Conservation (phyloP, 805 yeast species). For the Teunomyces panamensis region DNA sequence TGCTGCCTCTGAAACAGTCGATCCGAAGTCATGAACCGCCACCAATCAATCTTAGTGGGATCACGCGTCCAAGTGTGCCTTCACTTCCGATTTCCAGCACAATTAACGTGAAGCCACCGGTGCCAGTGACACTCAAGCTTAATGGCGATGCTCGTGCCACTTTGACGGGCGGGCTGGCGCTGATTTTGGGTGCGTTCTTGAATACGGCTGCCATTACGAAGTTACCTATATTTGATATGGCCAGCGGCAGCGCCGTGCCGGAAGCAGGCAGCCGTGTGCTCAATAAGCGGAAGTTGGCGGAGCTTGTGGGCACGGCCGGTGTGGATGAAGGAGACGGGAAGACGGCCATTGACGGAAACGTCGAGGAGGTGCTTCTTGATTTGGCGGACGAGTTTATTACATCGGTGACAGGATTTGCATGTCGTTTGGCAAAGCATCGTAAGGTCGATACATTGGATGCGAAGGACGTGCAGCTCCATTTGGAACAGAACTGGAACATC, state of each 20-base stretch:
- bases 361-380: slow-evolving; percentile 85
- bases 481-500: slow-evolving; percentile 93
- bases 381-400: slow-evolving; percentile 94
- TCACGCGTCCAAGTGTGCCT: slow-evolving; percentile 55
- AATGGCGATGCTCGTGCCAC: slow-evolving; percentile 65
- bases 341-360: slow-evolving; percentile 90
- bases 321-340: slow-evolving; percentile 90
- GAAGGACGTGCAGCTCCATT: slow-evolving; percentile 84
- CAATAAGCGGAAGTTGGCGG: slow-evolving; percentile 85
- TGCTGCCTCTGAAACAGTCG: slow-evolving; percentile 5
- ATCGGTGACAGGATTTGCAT: slow-evolving; percentile 88
- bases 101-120: slow-evolving; percentile 62
- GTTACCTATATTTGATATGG: slow-evolving; percentile 77
- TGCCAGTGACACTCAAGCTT: slow-evolving; percentile 62
- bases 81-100: slow-evolving; percentile 70
- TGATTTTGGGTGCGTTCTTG: slow-evolving; percentile 58
- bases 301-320: slow-evolving; percentile 78
- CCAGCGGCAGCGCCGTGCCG: slow-evolving; percentile 32
- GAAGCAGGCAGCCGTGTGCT: slow-evolving; percentile 75
- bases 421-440: slow-evolving; percentile 92
- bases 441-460: slow-evolving; percentile 84
- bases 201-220: slow-evolving; percentile 73
- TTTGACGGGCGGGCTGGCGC: slow-evolving; percentile 78
- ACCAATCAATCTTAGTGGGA: slow-evolving; percentile 33
- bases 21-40: slow-evolving; percentile 14